phyloP scores from a whole-genome alignment of 768 basidiomycete species.

The Auricularia sp. region DNA sequence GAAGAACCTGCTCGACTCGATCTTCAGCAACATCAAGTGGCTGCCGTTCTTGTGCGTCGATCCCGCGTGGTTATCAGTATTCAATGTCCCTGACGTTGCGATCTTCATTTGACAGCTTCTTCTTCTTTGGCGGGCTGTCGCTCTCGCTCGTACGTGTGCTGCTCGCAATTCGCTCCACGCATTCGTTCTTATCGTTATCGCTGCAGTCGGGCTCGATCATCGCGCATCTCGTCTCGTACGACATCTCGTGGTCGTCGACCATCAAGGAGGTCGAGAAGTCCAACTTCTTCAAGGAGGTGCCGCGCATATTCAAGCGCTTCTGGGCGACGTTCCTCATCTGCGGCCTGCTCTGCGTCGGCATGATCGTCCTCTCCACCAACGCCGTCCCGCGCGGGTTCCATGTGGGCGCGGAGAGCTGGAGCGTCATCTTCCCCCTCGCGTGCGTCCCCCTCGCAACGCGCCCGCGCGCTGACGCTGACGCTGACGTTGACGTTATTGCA shows the following conservation, averaged over 20 bases:
- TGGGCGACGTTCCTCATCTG: constrained; percentile 54
- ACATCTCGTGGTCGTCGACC: constrained; percentile 52
- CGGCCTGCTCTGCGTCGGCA: constrained; percentile 37
- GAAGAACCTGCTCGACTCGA: constrained; percentile 36
- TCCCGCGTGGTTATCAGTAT: constrained; percentile 6
- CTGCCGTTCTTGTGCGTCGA: constrained; percentile 64
- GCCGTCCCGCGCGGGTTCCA: constrained; percentile 56
- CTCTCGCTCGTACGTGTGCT: no score
- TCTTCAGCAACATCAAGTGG: constrained; percentile 54
- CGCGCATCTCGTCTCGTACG: constrained; percentile 39
- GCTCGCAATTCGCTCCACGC: no score
- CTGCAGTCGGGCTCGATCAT: constrained; percentile 36
- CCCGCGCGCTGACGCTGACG: no score
- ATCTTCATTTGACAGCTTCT: constrained; percentile 37
- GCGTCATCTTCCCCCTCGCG: constrained; percentile 56
- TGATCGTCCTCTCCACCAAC: constrained; percentile 45
- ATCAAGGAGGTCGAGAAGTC: constrained; percentile 80
- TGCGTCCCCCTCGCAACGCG: constrained; percentile 28
- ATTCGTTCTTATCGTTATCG: constrained; percentile 30
- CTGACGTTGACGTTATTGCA: not conserved
- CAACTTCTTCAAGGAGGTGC: constrained; percentile 87
- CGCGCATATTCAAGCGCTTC: constrained; percentile 72
- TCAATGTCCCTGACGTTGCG: not conserved
- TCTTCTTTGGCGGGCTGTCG: constrained; percentile 62
- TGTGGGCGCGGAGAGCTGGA: constrained; percentile 44